A percentile compares a stretch with the other conserved stretches of the same genome.
Evolutionary conservation across 257 asterid genomes (phyloP).

Genomic region (Solanum tarijense): DNA sequence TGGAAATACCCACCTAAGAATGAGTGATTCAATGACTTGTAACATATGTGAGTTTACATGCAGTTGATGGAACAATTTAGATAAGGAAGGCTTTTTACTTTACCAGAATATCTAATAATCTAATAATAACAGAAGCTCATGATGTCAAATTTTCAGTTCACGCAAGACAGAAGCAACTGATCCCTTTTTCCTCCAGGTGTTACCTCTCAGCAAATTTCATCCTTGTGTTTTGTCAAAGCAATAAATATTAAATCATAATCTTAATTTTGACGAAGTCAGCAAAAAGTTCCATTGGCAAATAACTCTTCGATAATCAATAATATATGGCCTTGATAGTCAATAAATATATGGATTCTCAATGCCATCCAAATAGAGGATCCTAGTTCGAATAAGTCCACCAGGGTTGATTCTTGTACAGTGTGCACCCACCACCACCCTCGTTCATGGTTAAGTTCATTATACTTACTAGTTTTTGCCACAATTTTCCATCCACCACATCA

Average conservation of each 20-base stretch:
- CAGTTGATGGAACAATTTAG: not conserved
- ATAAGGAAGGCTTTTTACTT: not conserved
- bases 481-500: not conserved
- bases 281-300: not conserved
- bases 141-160: not conserved
- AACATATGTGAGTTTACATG: not conserved
- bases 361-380: not conserved
- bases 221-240: not conserved
- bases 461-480: not conserved
- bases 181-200: not conserved
- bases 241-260: not conserved
- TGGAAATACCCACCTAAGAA: conserved; percentile 86
- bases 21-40: not conserved
- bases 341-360: not conserved
- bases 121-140: not conserved
- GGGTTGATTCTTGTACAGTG: not conserved
- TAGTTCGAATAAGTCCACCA: not conserved
- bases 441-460: not conserved
- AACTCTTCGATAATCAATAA: not conserved
- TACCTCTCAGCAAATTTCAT: not conserved
- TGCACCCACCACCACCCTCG: not conserved
- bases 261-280: not conserved
- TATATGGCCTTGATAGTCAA: not conserved
- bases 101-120: not conserved
- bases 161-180: not conserved